Conservation (phyloP, 2,329 filamentous ascomycete species). For the Trichoderma endophyticum region DNA sequence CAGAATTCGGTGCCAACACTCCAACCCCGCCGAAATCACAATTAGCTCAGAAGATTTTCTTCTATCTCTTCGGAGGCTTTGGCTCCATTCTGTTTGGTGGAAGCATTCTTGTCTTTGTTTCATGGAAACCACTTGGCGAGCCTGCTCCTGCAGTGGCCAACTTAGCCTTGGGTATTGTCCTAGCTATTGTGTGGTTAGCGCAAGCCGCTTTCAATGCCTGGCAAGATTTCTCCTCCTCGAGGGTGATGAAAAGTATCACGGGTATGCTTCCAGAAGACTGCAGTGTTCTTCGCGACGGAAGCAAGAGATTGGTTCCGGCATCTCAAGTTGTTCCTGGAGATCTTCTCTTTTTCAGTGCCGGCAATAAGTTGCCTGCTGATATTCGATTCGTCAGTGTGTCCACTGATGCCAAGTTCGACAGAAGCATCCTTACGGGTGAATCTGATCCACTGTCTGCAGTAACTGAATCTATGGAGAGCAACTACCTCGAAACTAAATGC, state of each 20-base stretch:
- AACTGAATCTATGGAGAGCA: not conserved
- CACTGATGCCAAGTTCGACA: not conserved
- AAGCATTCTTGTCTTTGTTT: not conserved
- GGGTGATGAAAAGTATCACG: not conserved
- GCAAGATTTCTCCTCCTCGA: not conserved
- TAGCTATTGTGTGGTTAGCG: not conserved
- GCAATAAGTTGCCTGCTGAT: not conserved
- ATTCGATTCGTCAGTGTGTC: not conserved
- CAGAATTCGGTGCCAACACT: not conserved
- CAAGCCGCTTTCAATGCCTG: not conserved
- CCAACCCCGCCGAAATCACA: not conserved
- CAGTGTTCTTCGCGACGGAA: not conserved
- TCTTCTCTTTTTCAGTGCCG: not conserved
- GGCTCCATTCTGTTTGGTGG: not conserved
- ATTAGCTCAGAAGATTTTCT: not conserved
- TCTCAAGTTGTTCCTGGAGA: not conserved
- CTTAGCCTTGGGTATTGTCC: not conserved
- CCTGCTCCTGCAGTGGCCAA: not conserved
- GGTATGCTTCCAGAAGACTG: not conserved
- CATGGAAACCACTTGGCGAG: not conserved
- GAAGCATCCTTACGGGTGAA: not conserved
- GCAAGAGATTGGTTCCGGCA: not conserved
- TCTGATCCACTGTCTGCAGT: not conserved
- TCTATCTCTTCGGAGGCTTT: not conserved
- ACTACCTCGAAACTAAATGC: not conserved